Evolutionary conservation across 768 basidiomycete genomes (phyloP).

Genomic region (Boletus sp.): DNA sequence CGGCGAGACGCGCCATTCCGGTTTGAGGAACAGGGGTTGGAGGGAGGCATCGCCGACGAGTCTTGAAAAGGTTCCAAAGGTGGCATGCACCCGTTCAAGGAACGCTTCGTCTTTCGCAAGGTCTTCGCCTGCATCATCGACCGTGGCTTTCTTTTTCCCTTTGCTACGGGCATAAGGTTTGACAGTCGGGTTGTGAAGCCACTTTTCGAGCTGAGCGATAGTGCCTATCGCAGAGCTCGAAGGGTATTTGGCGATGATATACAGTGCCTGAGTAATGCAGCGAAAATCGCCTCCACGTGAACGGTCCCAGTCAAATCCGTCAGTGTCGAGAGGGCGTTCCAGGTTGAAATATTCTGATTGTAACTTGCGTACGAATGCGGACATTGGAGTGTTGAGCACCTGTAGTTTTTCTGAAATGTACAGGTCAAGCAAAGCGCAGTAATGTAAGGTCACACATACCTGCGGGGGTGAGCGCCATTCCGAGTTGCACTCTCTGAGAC

Average conservation of each 20-base stretch:
- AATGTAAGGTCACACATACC: conserved; percentile 33
- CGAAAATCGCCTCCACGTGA: conserved; percentile 55
- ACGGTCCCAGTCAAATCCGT: conserved; percentile 48
- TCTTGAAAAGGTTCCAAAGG: conserved; percentile 45
- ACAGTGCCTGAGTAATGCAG: conserved; percentile 52
- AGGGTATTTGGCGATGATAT: conserved; percentile 45
- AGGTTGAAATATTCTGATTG: conserved; percentile 43
- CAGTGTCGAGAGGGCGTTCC: conserved; percentile 34
- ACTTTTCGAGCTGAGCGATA: conserved; percentile 45
- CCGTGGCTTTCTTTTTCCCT: conserved; percentile 22
- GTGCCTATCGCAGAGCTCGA: conserved; percentile 27
- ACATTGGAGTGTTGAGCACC: conserved; percentile 56
- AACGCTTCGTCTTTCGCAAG: conserved; percentile 34
- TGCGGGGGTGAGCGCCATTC: conserved; percentile 72
- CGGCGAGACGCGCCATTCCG: conserved; percentile 54
- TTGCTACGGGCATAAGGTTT: conserved; percentile 4
- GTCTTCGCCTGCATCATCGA: conserved; percentile 10
- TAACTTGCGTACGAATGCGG: conserved; percentile 56
- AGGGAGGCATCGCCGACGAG: conserved; percentile 40
- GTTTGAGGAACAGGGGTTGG: conserved; percentile 37
- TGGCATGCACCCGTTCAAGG: conserved; percentile 33
- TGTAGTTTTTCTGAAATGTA: conserved; percentile 57
- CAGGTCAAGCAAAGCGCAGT: background rate
- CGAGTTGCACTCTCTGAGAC: conserved; percentile 67
- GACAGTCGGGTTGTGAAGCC: conserved; percentile 36